phyloP scores from a whole-genome alignment of 2,329 filamentous ascomycete genomes.

The Aspergillus japonicus region DNA sequence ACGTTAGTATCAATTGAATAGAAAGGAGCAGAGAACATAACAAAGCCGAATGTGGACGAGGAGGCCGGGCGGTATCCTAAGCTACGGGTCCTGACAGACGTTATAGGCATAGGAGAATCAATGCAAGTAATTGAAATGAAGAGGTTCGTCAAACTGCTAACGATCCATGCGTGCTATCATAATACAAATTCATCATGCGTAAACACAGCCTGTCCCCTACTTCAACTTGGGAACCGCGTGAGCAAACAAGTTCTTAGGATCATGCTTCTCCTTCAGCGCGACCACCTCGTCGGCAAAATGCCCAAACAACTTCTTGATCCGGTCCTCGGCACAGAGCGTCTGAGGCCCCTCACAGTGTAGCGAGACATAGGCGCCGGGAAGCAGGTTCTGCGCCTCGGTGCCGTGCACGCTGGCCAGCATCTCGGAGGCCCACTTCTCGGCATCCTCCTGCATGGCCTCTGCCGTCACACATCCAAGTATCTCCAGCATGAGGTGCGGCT shows the following conservation, averaged over 20 bases:
- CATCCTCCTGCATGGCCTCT: background rate
- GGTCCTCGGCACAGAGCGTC: background rate
- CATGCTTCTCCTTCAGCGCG: conserved; percentile 17
- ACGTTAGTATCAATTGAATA: no score
- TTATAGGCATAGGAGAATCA: no score
- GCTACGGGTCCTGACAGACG: no score
- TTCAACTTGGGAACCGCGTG: background rate
- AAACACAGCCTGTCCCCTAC: background rate
- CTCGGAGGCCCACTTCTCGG: conserved; percentile 13
- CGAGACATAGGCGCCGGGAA: conserved; percentile 20
- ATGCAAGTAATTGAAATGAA: no score
- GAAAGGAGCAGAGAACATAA: no score
- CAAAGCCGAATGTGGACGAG: no score
- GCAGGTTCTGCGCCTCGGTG: conserved; percentile 8
- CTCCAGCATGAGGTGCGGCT: conserved; percentile 25
- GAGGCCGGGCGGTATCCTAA: no score
- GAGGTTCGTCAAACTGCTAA: no score
- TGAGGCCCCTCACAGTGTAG: conserved; percentile 2
- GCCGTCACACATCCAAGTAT: conserved; percentile 9
- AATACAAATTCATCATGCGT: no score
- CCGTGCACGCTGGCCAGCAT: conserved; percentile 7
- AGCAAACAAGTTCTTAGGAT: conserved; percentile 19
- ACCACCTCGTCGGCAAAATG: conserved; percentile 15
- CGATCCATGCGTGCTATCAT: no score
- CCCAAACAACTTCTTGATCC: conserved; percentile 20